Evolutionary conservation across 208 protist species (phyloP), one percentile per base, ranked within the genome.

Genomic region (Trypanosoma cruzi): DNA sequence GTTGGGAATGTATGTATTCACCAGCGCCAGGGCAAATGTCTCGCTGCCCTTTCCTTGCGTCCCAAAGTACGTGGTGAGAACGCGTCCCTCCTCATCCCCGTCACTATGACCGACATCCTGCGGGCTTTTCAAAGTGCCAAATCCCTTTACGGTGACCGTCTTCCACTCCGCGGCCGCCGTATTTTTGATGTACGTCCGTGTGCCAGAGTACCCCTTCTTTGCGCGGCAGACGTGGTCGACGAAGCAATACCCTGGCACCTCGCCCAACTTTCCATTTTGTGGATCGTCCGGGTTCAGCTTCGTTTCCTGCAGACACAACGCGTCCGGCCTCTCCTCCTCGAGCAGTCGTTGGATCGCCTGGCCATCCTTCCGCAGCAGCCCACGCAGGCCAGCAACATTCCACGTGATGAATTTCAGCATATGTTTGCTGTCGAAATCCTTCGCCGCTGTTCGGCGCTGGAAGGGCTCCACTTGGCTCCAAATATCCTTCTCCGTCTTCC

Each of bases 1-100:
- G 79, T 98, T 98, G 26, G 96, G 92, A 20, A 98, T 85, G 78
- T 98, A 98, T 24, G 91, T 94, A 73, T 94, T 96, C 36, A 98
- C 78, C 1, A 98, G 42, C 18, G 87, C 89, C 8, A 98, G 50
- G 20, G 44, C 46, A 29, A 81, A 75, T 7, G 49, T 60, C 13
- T 72, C 31, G 44, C 46, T 31, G n/a, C 26, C 37, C n/a, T 61
- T 52, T 8, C 59, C 28, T 44, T 58, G 22, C 54, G 67, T 22
- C 6, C 75, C 64, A 40, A 95, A 81, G 24, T 95, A 93, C n/a
- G 92, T 85, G 0, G 89, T 95, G 34, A 97, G 71, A 11, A 96
- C 70, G 18, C 96, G 90, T 11, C 96, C 96, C 72, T 98, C 92
- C 49, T 86, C 78, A 65, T 97, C 92, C 0, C 71, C 81, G 34